These are phyloP conservation scores for Xylaria sp. DNA, from an alignment of 2,329 filamentous ascomycete species.

Conservation along the genomic window DNA sequence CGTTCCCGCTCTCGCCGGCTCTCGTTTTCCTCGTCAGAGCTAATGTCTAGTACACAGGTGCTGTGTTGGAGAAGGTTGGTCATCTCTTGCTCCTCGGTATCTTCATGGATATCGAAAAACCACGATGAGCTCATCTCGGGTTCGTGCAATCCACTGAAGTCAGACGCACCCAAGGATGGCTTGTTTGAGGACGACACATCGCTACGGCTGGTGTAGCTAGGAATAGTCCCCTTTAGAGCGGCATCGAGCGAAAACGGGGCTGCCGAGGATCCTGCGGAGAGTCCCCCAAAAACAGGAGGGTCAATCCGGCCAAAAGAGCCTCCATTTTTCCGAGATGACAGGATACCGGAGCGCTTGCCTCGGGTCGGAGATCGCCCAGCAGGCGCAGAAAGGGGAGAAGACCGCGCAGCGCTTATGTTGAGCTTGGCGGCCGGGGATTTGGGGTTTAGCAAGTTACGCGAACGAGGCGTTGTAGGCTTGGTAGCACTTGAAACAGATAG, in stretches of 20 bases:
- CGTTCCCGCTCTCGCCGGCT: constrained; percentile 63
- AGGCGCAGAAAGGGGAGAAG: constrained; percentile 71
- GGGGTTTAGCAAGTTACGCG: constrained; percentile 61
- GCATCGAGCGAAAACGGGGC: constrained; percentile 87
- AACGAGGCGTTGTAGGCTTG: constrained; percentile 51
- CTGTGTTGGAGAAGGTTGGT: constrained; percentile 94
- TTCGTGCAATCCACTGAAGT: constrained; percentile 53
- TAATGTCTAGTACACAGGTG: constrained; percentile 87
- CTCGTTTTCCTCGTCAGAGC: constrained; percentile 82
- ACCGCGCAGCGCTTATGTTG: constrained; percentile 57
- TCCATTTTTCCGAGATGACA: constrained; percentile 75
- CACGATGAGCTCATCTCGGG: constrained; percentile 72
- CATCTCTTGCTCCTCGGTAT: constrained; percentile 89
- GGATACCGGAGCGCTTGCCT: constrained; percentile 73
- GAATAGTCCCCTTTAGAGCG: constrained; percentile 80
- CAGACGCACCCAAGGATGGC: constrained; percentile 47
- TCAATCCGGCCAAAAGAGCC: constrained; percentile 75
- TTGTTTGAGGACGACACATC: constrained; percentile 40
- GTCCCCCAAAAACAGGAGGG: constrained; percentile 69
- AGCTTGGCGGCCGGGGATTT: constrained; percentile 63
- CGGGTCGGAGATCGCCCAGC: constrained; percentile 84
- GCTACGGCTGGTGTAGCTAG: constrained; percentile 65
- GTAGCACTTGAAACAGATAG: constrained; percentile 51
- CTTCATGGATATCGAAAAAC: constrained; percentile 96
- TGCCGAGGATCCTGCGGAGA: constrained; percentile 56